Conservation (phyloP, 805 yeast genomes). For the Nematodospora valgi region DNA sequence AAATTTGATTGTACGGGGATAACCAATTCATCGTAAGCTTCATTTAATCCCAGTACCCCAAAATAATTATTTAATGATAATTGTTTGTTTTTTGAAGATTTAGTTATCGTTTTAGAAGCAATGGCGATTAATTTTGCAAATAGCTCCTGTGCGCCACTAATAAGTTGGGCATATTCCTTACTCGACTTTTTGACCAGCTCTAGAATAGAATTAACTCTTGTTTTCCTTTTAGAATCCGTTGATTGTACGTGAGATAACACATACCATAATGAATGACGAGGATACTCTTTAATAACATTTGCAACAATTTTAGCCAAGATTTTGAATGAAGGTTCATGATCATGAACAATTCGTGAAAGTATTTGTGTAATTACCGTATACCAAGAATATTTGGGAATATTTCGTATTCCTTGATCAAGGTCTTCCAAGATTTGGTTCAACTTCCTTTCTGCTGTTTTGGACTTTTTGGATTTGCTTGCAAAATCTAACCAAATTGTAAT, state of each 20-base stretch:
- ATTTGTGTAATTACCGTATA: conserved; percentile 84
- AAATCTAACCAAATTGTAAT: conserved; percentile 90
- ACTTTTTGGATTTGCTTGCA: conserved; percentile 23
- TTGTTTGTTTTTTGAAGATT: conserved; percentile 27
- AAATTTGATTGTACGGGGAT: conserved; percentile 74
- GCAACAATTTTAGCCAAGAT: conserved; percentile 57
- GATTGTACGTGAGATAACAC: conserved; percentile 70
- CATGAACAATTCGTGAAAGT: conserved; percentile 71
- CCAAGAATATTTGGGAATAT: conserved; percentile 58
- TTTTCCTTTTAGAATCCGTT: conserved; percentile 26
- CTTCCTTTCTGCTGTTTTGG: conserved; percentile 30
- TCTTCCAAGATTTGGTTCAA: conserved; percentile 48
- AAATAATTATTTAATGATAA: conserved; percentile 42
- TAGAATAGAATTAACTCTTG: conserved; percentile 24
- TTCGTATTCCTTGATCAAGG: conserved; percentile 40
- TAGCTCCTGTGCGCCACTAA: conserved; percentile 28
- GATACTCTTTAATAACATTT: conserved; percentile 60
- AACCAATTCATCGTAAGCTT: conserved; percentile 47
- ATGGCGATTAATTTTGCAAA: conserved; percentile 42
- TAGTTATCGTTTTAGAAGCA: conserved; percentile 38
- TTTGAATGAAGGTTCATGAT: conserved; percentile 51
- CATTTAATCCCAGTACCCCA: conserved; percentile 28
- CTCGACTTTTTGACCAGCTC: conserved; percentile 4
- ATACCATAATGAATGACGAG: conserved; percentile 84
- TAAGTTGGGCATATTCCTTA: background rate